Evolutionary conservation across 2,329 filamentous ascomycete species (phyloP).

Genomic region (Furcasterigmium furcatum): DNA sequence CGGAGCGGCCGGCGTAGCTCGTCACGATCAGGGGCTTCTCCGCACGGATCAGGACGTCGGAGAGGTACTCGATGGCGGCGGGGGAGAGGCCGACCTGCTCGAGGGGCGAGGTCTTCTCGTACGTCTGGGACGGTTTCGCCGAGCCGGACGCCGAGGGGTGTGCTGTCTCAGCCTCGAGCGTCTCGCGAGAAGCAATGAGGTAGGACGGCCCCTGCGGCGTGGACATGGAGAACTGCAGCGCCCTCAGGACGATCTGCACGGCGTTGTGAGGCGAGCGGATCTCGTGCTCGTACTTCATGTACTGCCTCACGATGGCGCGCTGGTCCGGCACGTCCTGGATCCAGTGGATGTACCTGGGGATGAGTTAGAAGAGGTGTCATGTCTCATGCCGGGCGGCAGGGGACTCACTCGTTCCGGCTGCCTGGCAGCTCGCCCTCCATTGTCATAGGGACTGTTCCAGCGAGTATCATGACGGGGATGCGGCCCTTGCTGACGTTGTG

Average conservation of each 20-base stretch:
- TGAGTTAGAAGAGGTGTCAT: no score
- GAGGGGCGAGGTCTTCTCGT: conserved; percentile 4
- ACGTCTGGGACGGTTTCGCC: conserved; percentile 7
- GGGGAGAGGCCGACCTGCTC: conserved; percentile 7
- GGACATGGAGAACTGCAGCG: conserved; percentile 21
- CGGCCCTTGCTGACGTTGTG: conserved; percentile 22
- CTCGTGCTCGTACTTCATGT: conserved; percentile 23
- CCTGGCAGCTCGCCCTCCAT: conserved; percentile 38
- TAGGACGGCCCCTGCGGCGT: conserved; percentile 20
- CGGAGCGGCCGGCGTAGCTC: conserved; percentile 10
- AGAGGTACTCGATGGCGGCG: conserved; percentile 5
- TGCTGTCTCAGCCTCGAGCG: conserved; percentile 16
- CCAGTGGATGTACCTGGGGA: conserved; percentile 34
- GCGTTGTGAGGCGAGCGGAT: conserved; percentile 21
- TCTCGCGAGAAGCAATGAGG: conserved; percentile 20
- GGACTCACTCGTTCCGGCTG: conserved; percentile 25
- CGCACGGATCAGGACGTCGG: conserved; percentile 2
- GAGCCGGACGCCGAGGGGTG: neutral
- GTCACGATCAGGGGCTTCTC: conserved; percentile 12
- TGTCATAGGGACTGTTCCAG: conserved; percentile 38
- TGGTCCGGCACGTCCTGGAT: conserved; percentile 38
- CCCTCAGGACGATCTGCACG: conserved; percentile 19
- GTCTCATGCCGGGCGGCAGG: no score
- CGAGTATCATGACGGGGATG: conserved; percentile 34
- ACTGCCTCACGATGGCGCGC: conserved; percentile 29